These are phyloP conservation scores for Allantophomopsis cytisporea DNA, from an alignment of 2,329 filamentous ascomycete species.

Conservation along the genomic window DNA sequence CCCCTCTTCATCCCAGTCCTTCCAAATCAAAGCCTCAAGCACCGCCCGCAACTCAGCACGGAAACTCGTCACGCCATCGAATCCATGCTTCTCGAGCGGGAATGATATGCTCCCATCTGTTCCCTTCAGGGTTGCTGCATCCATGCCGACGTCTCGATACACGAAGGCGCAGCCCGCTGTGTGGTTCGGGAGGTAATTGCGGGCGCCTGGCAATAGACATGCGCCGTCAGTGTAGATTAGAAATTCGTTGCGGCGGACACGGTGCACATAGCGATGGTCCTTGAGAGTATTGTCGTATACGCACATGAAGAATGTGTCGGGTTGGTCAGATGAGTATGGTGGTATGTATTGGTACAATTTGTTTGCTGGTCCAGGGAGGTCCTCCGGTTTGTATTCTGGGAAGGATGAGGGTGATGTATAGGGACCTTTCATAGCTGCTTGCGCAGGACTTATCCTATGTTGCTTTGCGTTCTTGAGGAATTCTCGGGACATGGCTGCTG, in stretches of 20 bases:
- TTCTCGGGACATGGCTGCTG: too few relatives aligned
- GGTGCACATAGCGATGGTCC: conserved; percentile 15
- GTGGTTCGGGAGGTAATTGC: conserved; percentile 23
- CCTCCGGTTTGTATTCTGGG: too few relatives aligned
- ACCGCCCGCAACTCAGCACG: conserved; percentile 41
- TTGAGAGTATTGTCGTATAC: not conserved
- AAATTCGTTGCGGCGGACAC: conserved; percentile 13
- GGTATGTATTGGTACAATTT: too few relatives aligned
- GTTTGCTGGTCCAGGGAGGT: too few relatives aligned
- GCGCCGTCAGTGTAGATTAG: conserved; percentile 33
- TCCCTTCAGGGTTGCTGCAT: conserved; percentile 1
- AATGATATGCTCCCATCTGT: conserved; percentile 10
- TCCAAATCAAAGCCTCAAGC: conserved; percentile 31
- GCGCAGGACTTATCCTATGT: too few relatives aligned
- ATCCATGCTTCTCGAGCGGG: conserved; percentile 28
- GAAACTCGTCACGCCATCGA: conserved; percentile 33
- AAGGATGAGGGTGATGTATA: too few relatives aligned
- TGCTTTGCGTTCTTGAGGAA: too few relatives aligned
- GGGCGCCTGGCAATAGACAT: conserved; percentile 17
- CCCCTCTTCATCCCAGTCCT: conserved; percentile 28
- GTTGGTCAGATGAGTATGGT: too few relatives aligned
- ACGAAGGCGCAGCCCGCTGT: conserved; percentile 27
- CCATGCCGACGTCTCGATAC: conserved; percentile 6
- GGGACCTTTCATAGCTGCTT: too few relatives aligned
- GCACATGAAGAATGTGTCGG: too few relatives aligned